Conservation (phyloP, 2,329 filamentous ascomycete species). For the Bisporella sp. region DNA sequence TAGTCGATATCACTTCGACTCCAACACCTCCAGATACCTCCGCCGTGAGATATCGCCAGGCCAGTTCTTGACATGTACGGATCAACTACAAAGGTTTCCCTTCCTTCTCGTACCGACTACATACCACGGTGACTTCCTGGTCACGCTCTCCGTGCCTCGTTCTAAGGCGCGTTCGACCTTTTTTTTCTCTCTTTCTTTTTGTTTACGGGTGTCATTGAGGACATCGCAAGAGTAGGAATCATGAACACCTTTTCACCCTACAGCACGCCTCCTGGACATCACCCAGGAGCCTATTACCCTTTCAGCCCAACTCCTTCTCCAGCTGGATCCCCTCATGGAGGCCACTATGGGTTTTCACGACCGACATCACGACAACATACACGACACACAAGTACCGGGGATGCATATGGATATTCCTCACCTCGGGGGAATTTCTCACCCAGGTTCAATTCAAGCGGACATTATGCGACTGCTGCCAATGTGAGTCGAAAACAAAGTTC, state of each 20-base stretch:
- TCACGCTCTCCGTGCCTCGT: slow-evolving; percentile 24
- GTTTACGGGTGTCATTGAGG: slow-evolving; percentile 18
- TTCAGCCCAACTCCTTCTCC: slow-evolving; percentile 27
- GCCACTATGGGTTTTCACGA: slow-evolving; percentile 23
- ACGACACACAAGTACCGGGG: slow-evolving; percentile 26
- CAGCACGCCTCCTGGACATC: slow-evolving; percentile 17
- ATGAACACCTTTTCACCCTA: slow-evolving; percentile 25
- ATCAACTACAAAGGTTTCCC: slow-evolving; percentile 27
- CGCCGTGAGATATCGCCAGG: slow-evolving; percentile 16
- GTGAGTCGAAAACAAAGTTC: slow-evolving; percentile 30
- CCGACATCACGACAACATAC: slow-evolving; percentile 24
- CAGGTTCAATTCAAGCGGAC: slow-evolving; percentile 28
- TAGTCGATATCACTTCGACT: slow-evolving; percentile 21
- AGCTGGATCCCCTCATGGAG: slow-evolving; percentile 26
- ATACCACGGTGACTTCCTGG: slow-evolving; percentile 30
- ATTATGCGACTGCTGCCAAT: slow-evolving; percentile 31
- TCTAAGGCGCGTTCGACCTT: slow-evolving; percentile 16
- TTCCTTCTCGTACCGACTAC: slow-evolving; percentile 29
- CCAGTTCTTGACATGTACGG: slow-evolving; percentile 30
- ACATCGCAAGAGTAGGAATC: slow-evolving; percentile 25
- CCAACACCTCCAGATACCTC: slow-evolving; percentile 17
- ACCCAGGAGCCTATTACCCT: slow-evolving; percentile 23
- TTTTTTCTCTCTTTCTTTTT: slow-evolving; percentile 19
- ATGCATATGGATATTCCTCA: slow-evolving; percentile 20
- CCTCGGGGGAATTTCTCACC: slow-evolving; percentile 25